Base-by-base conservation (phyloP, 768 basidiomycete species). In the Leccinum variicolor region DNA sequence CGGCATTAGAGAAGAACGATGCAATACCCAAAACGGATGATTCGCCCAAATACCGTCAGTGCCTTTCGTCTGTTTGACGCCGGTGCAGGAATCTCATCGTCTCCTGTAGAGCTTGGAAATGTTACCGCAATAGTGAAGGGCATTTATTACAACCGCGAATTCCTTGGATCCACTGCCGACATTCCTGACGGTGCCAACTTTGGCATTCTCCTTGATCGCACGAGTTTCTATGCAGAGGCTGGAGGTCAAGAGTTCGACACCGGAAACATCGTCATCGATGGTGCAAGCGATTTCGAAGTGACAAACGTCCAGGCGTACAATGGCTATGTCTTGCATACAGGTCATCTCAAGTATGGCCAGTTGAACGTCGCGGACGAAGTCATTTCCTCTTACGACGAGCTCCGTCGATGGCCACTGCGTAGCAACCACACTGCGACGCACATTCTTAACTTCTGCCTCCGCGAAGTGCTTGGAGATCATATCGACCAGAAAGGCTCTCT, bases 361-460 rank as follows among this genome's bases (percentile, higher is more conserved):
- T 76, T 98, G 39, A 77, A 79, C 21, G 79, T 95, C 15, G 91
- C 87, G 28, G 86, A 93, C 64, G 80, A 86, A 62, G 90, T 99
- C 26, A 83, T 94, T 26, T 85, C 90, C 4, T 90, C 91, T 1
- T 98, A 98, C 68, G 94, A 98, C 63, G 95, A 98, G 79, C 90
- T 93, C 54, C 92, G 97, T 36, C 84, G 97, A 51, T 94, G 93
- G 90, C 95, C 96, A 0, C 76, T 99, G 51, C 87, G 95, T 53
- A 98, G 94, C 75, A 99, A 99, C 68, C 97, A 99, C 76, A 98
- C 97, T 26, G 97, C 89, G 21, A 99, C 97, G 0, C 97, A 99
- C 71, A 97, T 99, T 65, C 89, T 99, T 65, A 99, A 99, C 78
- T 99, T 81, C 68, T 84, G 79, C 53, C 83, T 99, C 3, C 90